A percentile compares a stretch with the other conserved stretches of the same genome.
These are phyloP conservation scores for Macrolepiota dolichaula DNA, from an alignment of 768 basidiomycete species.

Conservation along the genomic window DNA sequence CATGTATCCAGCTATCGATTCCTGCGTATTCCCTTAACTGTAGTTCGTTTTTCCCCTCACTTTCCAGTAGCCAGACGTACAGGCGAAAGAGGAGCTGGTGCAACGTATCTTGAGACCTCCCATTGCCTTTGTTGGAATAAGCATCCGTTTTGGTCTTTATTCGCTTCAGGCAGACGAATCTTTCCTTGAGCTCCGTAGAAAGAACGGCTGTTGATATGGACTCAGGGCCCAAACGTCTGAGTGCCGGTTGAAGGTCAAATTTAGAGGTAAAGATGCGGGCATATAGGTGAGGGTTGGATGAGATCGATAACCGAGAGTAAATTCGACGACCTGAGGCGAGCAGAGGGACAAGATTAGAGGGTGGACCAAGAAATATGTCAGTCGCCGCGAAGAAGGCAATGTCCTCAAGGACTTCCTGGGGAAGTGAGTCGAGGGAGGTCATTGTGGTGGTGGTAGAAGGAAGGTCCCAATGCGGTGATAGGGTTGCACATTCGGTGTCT, in stretches of 20 bases:
- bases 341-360: slow-evolving; percentile 53
- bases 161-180: slow-evolving; percentile 55
- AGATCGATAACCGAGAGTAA: slow-evolving; percentile 46
- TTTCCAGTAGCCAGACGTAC: slow-evolving; percentile 80
- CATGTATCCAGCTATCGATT: slow-evolving; percentile 60
- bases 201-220: slow-evolving; percentile 39
- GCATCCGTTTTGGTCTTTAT: slow-evolving; percentile 47
- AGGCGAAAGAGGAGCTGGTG: slow-evolving; percentile 60
- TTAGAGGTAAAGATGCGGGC: slow-evolving; percentile 63
- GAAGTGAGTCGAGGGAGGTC: slow-evolving; percentile 47
- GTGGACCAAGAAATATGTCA: slow-evolving; percentile 53
- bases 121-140: neutral
- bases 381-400: slow-evolving; percentile 68
- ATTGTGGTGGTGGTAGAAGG: slow-evolving; percentile 19
- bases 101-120: slow-evolving; percentile 15
- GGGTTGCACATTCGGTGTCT: slow-evolving; percentile 1
- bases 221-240: slow-evolving; percentile 45
- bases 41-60: slow-evolving; percentile 66
- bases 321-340: slow-evolving; percentile 47
- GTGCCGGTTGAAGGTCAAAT: slow-evolving; percentile 57
- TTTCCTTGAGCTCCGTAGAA: slow-evolving; percentile 60
- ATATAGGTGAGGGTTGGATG: slow-evolving; percentile 65
- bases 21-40: slow-evolving; percentile 70
- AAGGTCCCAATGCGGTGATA: slow-evolving; percentile 1
- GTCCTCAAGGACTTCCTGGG: slow-evolving; percentile 76